These are phyloP conservation scores for Phytophthora hybrid DNA, from an alignment of 352 stramenopile genomes.

Conservation along the genomic window DNA sequence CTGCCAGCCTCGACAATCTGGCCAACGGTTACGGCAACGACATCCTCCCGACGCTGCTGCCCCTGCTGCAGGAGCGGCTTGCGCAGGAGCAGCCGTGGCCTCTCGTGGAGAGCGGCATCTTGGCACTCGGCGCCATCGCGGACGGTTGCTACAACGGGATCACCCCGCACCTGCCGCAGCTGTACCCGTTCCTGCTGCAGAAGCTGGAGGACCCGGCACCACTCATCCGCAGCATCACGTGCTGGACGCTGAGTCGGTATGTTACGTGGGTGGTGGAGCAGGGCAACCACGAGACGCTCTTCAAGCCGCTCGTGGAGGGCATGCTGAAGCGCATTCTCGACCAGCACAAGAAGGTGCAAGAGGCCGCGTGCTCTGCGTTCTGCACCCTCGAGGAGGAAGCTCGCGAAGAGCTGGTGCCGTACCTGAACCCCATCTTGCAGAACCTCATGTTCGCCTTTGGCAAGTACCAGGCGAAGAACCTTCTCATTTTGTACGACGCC, in stretches of 20 bases:
- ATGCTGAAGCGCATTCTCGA: conserved; percentile 92
- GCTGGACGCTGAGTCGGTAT: conserved; percentile 95
- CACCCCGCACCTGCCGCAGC: conserved; percentile 88
- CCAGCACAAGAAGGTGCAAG: conserved; percentile 95
- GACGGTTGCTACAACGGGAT: conserved; percentile 95
- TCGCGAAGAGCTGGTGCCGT: conserved; percentile 93
- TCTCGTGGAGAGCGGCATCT: conserved; percentile 95
- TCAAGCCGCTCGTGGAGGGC: conserved; percentile 83
- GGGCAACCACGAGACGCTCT: conserved; percentile 79
- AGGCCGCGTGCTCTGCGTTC: conserved; percentile 95
- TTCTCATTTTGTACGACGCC: conserved; percentile 97
- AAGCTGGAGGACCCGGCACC: conserved; percentile 91
- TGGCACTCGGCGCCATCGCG: conserved; percentile 95
- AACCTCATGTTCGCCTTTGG: conserved; percentile 94
- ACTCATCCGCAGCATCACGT: conserved; percentile 94
- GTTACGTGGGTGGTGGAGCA: conserved; percentile 93
- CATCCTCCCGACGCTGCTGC: conserved; percentile 94
- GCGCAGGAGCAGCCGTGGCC: conserved; percentile 92
- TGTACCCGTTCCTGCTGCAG: conserved; percentile 96
- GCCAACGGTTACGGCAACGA: conserved; percentile 93
- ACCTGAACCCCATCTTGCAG: conserved; percentile 93
- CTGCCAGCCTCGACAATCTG: conserved; percentile 95
- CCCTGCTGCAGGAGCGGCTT: conserved; percentile 92
- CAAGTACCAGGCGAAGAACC: conserved; percentile 95
- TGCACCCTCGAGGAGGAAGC: conserved; percentile 95